A percentile compares a stretch with the other conserved stretches of the same genome.
phyloP scores from a whole-genome alignment of 148 eudicot species.

The Selenicereus undatus region DNA sequence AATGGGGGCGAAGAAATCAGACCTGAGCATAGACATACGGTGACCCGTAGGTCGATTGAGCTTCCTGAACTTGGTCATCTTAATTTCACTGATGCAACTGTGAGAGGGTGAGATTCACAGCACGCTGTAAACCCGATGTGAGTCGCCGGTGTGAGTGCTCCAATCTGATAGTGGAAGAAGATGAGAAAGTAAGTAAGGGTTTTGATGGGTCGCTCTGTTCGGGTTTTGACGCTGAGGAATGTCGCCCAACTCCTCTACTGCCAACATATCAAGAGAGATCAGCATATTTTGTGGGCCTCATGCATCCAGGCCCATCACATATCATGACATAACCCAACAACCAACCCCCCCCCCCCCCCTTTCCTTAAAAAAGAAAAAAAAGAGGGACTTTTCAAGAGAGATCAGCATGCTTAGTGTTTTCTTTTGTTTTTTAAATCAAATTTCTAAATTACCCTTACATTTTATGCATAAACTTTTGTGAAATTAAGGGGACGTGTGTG shows the following conservation, averaged over 20 bases:
- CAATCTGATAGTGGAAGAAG: not conserved
- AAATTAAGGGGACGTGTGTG: too few species aligned
- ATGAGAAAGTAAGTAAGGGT: not conserved
- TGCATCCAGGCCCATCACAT: not conserved
- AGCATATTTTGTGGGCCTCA: not conserved
- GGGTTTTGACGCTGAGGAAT: too few species aligned
- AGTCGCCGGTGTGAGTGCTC: not conserved
- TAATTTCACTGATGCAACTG: not conserved
- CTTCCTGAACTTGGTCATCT: slow-evolving; percentile 91
- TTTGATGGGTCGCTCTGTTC: not conserved
- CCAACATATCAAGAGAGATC: too few species aligned
- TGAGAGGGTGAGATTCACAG: not conserved
- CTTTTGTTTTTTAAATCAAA: too few species aligned
- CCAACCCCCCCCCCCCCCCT: too few species aligned
- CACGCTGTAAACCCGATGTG: too few species aligned
- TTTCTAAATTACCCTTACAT: too few species aligned
- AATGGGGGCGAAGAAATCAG: not conserved
- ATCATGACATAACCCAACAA: not conserved
- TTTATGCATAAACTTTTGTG: too few species aligned
- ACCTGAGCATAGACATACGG: slow-evolving; percentile 92
- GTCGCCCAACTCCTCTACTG: too few species aligned
- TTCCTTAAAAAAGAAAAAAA: too few species aligned
- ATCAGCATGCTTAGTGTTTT: too few species aligned
- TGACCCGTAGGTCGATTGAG: slow-evolving; percentile 88
- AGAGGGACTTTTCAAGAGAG: not conserved